phyloP scores from a whole-genome alignment of 2,329 filamentous ascomycete genomes.

The Alternaria postmessia region DNA sequence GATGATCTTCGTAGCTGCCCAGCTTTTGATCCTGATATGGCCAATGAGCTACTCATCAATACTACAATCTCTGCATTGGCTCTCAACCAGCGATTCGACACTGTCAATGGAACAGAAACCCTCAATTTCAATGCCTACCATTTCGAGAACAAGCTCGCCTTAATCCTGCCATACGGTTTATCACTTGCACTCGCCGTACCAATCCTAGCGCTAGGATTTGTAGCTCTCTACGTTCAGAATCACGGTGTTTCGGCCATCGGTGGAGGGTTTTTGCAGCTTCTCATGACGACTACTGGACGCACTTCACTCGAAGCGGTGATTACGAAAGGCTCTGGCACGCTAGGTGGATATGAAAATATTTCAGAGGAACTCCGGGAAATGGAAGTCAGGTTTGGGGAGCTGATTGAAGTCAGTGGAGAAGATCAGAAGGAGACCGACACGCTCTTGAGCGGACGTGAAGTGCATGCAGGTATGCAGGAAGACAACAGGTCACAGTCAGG shows the following conservation, averaged over 20 bases:
- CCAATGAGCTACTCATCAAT: background rate
- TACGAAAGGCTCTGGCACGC: background rate
- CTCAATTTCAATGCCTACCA: background rate
- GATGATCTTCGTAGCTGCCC: too few relatives aligned
- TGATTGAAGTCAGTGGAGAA: too few relatives aligned
- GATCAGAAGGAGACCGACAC: too few relatives aligned
- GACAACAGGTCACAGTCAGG: too few relatives aligned
- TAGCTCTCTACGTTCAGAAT: background rate
- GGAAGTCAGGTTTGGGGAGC: background rate
- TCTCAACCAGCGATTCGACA: background rate
- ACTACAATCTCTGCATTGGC: background rate
- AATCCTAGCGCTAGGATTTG: accelerated
- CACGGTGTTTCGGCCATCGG: background rate
- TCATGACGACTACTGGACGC: background rate
- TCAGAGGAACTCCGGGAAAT: background rate
- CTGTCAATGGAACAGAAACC: background rate
- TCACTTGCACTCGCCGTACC: accelerated
- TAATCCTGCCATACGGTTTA: background rate
- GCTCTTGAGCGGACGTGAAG: too few relatives aligned
- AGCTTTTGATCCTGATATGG: too few relatives aligned
- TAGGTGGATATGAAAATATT: background rate
- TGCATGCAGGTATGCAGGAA: accelerated
- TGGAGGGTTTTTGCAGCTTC: background rate
- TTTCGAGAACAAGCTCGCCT: background rate
- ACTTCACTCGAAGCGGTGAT: background rate